Evolutionary conservation across 805 yeast species (phyloP).

Genomic region (Hanseniaspora nectarophila): DNA sequence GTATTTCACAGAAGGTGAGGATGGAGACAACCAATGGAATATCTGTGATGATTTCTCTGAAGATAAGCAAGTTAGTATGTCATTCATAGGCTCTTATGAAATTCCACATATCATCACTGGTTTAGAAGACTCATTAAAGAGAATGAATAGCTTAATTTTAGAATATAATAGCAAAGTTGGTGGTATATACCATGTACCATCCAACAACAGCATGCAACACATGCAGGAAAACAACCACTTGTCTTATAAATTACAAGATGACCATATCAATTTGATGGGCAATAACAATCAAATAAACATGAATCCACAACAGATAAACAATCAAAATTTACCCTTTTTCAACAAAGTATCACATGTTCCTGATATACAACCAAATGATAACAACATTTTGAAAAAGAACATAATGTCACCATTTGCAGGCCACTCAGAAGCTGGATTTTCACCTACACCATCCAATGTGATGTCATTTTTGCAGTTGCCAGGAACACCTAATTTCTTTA

Average conservation of each 20-base stretch:
- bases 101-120: conserved; percentile 64
- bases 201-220: conserved; percentile 4
- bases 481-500: conserved; percentile 6
- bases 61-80: conserved; percentile 66
- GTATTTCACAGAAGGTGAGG: conserved; percentile 46
- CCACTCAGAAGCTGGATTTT: conserved; percentile 3
- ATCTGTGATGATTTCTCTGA: conserved; percentile 77
- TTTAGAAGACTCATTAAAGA: conserved; percentile 37
- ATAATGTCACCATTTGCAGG: background rate
- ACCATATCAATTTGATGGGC: conserved; percentile 18
- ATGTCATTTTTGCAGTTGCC: conserved; percentile 6
- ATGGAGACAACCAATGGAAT: conserved; percentile 56
- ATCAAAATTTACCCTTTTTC: conserved; percentile 8
- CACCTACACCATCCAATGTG: conserved; percentile 9
- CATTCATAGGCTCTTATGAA: conserved; percentile 48
- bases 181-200: conserved; percentile 12
- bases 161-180: conserved; percentile 31
- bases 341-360: conserved; percentile 10
- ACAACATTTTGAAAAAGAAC: conserved; percentile 1
- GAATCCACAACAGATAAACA: background rate
- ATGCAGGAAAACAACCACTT: background rate
- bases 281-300: background rate
- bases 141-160: conserved; percentile 42
- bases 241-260: conserved; percentile 15
- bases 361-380: background rate